Conservation (phyloP, 1,139 yeast genomes). For the Hyphopichia fennica region DNA sequence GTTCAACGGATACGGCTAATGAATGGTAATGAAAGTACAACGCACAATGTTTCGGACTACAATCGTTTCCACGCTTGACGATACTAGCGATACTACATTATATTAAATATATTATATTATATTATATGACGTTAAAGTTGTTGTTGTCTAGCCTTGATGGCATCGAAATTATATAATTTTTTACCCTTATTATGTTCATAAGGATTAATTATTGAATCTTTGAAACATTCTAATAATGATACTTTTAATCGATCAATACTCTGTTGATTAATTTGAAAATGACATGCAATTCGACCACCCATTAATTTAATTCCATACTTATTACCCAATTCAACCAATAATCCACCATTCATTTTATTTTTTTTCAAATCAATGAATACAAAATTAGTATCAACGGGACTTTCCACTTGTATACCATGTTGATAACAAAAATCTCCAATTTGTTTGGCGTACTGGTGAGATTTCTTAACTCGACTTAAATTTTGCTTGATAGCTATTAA, state of each 20-base stretch:
- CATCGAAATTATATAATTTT: conserved; percentile 33
- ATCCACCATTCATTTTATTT: conserved; percentile 59
- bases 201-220: conserved; percentile 37
- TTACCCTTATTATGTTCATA: conserved; percentile 23
- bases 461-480: conserved; percentile 55
- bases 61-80: too few relatives aligned
- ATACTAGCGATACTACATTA: too few relatives aligned
- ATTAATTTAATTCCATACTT: conserved; percentile 64
- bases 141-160: conserved; percentile 13
- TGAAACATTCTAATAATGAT: conserved; percentile 59
- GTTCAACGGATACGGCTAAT: too few relatives aligned
- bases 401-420: conserved; percentile 50
- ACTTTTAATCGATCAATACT: conserved; percentile 65
- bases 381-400: conserved; percentile 86
- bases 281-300: conserved; percentile 83
- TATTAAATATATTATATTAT: too few relatives aligned
- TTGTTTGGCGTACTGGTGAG: conserved; percentile 70
- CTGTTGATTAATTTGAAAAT: conserved; percentile 70
- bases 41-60: too few relatives aligned
- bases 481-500: conserved; percentile 73
- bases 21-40: too few relatives aligned
- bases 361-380: conserved; percentile 70
- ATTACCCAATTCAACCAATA: conserved; percentile 54
- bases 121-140: too few relatives aligned
- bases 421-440: conserved; percentile 62